Base-by-base conservation (phyloP, 306 rosid species). In the Notholithocarpus densiflorus region DNA sequence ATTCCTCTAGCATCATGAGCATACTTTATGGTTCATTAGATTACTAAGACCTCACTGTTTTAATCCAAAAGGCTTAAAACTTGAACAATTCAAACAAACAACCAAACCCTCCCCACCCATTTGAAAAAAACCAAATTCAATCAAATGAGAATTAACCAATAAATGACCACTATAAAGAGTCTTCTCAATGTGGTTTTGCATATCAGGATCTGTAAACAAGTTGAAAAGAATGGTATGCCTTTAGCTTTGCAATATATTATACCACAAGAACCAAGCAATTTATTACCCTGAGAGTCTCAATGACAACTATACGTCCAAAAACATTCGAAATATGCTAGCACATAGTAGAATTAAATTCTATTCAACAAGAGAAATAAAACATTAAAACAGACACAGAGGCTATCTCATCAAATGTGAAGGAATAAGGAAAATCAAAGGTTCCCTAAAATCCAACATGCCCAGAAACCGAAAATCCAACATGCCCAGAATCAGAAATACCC, bases 151-250 rank as follows among this genome's bases (percentile, higher is more conserved):
- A n/a, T n/a, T n/a, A n/a, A n/a, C n/a, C n/a, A n/a, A n/a, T n/a
- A 27, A 3, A 64, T 88, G 93, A 66, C 97, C 96, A 57, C 77
- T 82, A 48, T 81, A 72, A 82, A 93, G 87, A 79, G 89, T 77
- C 89, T 70, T 93, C 90, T 93, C 90, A 82, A 95, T 85, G 86
- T 85, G 83, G 86, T 81, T 84, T 75, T 84, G 97, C 98, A 93
- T 93, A 40, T 88, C 89, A 17, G 91, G 73, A 75, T 96, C 97
- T 94, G 96, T 78, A 45, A 84, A 84, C 72, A 88, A 78, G 61
- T 29, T 68, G 71, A 21, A 72, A 73, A 55, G n/a, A 73, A 66
- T 29, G 68, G 68, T 61, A 70, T 72, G 69, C n/a, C 56, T 3
- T 43, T 29, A 21, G 48, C 29, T 40, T 27, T 60, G 45, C 27